phyloP scores from a whole-genome alignment of 768 basidiomycete genomes.

The Hericium alpestre region DNA sequence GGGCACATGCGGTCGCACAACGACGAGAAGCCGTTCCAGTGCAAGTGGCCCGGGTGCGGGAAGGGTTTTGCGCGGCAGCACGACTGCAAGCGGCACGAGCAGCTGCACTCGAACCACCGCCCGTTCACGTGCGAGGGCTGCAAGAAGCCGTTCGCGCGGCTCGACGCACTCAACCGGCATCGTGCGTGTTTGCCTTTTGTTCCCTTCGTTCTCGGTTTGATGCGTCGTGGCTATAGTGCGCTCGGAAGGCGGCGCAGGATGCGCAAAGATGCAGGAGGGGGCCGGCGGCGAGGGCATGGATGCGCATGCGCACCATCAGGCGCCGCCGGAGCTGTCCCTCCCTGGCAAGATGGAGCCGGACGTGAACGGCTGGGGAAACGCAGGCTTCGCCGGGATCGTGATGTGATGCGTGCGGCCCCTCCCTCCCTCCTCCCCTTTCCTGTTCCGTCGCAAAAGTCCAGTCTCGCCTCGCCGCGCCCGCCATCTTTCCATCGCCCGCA shows the following conservation, averaged over 20 bases:
- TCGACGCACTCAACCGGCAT: constrained; percentile 93
- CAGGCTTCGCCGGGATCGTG: not conserved
- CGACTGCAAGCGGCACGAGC: constrained; percentile 94
- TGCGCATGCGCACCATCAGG: not conserved
- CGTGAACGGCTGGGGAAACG: not conserved
- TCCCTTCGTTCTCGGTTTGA: not conserved
- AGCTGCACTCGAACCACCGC: constrained; percentile 84
- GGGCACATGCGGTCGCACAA: constrained; percentile 93
- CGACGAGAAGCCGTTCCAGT: constrained; percentile 90
- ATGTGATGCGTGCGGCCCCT: not conserved
- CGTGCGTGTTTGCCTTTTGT: constrained; percentile 38
- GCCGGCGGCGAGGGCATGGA: not conserved
- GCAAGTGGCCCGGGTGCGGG: constrained; percentile 88
- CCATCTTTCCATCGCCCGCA: not conserved
- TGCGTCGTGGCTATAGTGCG: constrained; percentile 35
- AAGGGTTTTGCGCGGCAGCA: constrained; percentile 93
- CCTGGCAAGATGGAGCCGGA: not conserved
- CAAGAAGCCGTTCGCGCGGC: constrained; percentile 83
- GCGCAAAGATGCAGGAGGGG: constrained; percentile 35
- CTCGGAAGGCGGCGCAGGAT: constrained; percentile 77
- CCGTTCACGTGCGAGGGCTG: constrained; percentile 93
- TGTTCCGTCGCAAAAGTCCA: not conserved
- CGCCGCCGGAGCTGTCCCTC: not conserved
- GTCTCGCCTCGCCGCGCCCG: not conserved
- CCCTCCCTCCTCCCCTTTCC: not conserved